Conservation (phyloP, 2,329 filamentous ascomycete genomes). For the Neonectria ditissima region DNA sequence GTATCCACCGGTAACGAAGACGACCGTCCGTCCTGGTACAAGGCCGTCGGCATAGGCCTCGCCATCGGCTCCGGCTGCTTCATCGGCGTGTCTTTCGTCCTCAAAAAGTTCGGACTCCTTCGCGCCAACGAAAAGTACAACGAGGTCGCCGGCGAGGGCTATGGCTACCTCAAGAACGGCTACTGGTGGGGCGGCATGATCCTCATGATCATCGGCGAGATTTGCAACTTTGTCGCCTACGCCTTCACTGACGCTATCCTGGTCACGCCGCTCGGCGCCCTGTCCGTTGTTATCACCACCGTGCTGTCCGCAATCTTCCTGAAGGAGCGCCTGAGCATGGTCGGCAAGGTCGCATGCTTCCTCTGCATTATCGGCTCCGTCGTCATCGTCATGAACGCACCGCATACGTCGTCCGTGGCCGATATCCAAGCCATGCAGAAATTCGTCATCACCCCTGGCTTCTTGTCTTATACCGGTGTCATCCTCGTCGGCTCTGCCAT, state of each 20-base stretch:
- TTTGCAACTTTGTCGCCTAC: constrained; percentile 98
- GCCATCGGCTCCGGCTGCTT: constrained; percentile 90
- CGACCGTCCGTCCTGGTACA: constrained; percentile 71
- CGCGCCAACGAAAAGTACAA: constrained; percentile 97
- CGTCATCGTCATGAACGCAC: constrained; percentile 94
- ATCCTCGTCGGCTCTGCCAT: constrained; percentile 79
- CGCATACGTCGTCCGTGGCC: constrained; percentile 83
- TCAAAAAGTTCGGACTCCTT: constrained; percentile 93
- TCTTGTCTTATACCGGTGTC: constrained; percentile 85
- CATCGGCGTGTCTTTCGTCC: constrained; percentile 93
- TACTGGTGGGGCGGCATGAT: constrained; percentile 98
- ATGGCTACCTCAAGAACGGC: constrained; percentile 94
- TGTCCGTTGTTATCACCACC: constrained; percentile 93
- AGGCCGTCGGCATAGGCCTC: constrained; percentile 86
- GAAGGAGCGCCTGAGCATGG: constrained; percentile 93
- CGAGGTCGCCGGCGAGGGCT: constrained; percentile 94
- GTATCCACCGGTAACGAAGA: constrained; percentile 26
- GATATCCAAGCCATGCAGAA: constrained; percentile 93
- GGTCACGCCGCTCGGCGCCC: constrained; percentile 89
- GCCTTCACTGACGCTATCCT: constrained; percentile 97
- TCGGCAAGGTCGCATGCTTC: constrained; percentile 96
- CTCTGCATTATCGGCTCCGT: constrained; percentile 93
- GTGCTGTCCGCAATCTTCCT: constrained; percentile 93
- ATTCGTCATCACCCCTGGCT: constrained; percentile 87
- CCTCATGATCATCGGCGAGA: constrained; percentile 95